Conservation (phyloP, 805 yeast species). For the Cyberlindnera mycetangii region DNA sequence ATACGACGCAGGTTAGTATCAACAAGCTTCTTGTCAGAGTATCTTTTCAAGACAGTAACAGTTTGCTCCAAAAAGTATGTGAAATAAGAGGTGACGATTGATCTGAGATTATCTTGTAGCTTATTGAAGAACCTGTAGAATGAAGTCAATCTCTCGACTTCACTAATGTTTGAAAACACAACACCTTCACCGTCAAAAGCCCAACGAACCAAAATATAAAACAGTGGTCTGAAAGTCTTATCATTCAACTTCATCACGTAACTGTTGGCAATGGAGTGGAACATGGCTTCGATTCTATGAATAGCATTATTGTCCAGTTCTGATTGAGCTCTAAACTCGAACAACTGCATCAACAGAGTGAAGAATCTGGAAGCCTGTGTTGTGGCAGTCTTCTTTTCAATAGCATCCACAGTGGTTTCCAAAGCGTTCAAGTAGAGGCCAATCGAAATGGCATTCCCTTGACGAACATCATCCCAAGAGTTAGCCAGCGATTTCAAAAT, state of each 20-base stretch:
- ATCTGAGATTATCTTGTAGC: slow-evolving; percentile 77
- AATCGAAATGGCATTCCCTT: slow-evolving; percentile 45
- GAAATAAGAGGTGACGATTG: slow-evolving; percentile 84
- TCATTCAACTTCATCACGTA: slow-evolving; percentile 91
- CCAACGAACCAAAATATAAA: slow-evolving; percentile 86
- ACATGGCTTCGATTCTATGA: slow-evolving; percentile 75
- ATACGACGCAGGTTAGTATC: slow-evolving; percentile 66
- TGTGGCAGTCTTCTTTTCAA: slow-evolving; percentile 77
- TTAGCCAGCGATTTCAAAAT: slow-evolving; percentile 59
- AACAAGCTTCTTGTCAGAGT: slow-evolving; percentile 39
- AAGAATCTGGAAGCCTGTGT: slow-evolving; percentile 64
- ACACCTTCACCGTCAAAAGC: slow-evolving; percentile 83
- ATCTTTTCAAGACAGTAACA: slow-evolving; percentile 49
- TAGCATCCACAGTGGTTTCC: slow-evolving; percentile 59
- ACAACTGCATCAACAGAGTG: slow-evolving; percentile 62
- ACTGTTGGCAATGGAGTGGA: slow-evolving; percentile 67
- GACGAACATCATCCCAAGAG: slow-evolving; percentile 52
- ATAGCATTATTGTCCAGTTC: slow-evolving; percentile 68
- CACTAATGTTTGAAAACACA: slow-evolving; percentile 40
- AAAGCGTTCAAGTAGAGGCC: slow-evolving; percentile 69
- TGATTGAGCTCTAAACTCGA: slow-evolving; percentile 63
- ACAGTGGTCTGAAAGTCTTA: slow-evolving; percentile 87
- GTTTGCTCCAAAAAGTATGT: slow-evolving; percentile 83
- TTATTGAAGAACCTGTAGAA: slow-evolving; percentile 85
- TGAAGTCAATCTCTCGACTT: slow-evolving; percentile 58